These are phyloP conservation scores for Limonium bicolor DNA, from an alignment of 148 eudicot genomes.

Conservation along the genomic window DNA sequence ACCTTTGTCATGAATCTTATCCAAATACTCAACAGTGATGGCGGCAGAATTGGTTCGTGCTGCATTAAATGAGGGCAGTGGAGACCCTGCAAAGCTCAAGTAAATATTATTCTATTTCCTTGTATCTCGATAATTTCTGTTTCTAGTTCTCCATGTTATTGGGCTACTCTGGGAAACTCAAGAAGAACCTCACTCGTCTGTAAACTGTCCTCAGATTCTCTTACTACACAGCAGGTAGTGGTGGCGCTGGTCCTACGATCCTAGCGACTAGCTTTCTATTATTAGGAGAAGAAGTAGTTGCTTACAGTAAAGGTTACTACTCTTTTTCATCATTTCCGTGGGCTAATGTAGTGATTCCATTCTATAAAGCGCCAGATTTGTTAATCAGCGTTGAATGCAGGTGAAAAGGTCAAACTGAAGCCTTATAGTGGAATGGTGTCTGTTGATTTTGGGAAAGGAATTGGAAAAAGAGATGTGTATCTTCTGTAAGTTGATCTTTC, in stretches of 20 bases:
- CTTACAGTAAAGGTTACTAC: constrained; percentile 76
- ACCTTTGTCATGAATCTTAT: neutral
- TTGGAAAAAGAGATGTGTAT: constrained; percentile 69
- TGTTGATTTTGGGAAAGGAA: constrained; percentile 80
- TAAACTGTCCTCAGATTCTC: constrained; percentile 52
- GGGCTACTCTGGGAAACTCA: neutral
- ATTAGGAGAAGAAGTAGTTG: constrained; percentile 91
- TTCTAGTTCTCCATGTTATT: neutral
- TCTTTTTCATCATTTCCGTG: no score
- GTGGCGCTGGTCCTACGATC: constrained; percentile 99
- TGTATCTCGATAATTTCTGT: neutral
- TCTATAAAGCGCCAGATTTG: neutral
- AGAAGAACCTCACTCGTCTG: neutral
- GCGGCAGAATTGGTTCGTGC: constrained; percentile 94
- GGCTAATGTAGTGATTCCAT: neutral
- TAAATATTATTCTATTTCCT: constrained; percentile 9
- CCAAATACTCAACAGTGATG: constrained; percentile 50
- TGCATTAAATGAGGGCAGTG: constrained; percentile 51
- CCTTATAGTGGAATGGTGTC: constrained; percentile 92
- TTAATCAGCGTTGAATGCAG: constrained; percentile 22
- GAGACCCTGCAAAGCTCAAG: constrained; percentile 78
- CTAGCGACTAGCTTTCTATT: constrained; percentile 93
- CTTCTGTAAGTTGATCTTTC: constrained; percentile 66
- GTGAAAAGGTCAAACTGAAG: constrained; percentile 61
- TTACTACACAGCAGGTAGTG: constrained; percentile 93